These are phyloP conservation scores for Acephala macrosclerotiorum DNA, from an alignment of 2,329 filamentous ascomycete genomes.

Conservation along the genomic window DNA sequence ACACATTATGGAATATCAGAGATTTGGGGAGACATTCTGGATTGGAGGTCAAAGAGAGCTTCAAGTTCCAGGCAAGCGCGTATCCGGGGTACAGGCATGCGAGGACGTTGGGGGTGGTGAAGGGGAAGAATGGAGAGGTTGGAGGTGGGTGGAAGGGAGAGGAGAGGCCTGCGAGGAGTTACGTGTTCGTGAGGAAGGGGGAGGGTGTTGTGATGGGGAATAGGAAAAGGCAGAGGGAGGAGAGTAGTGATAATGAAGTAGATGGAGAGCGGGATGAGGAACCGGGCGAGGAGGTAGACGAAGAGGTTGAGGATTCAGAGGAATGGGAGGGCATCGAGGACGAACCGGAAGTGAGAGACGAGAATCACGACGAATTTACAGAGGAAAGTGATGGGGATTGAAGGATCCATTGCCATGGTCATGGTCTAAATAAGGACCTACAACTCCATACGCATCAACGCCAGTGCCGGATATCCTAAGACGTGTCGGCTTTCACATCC, in stretches of 20 bases:
- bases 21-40: conserved; percentile 84
- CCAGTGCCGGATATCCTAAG: conserved; percentile 8
- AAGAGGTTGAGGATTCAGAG: conserved; percentile 42
- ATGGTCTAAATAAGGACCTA: conserved; percentile 9
- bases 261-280: conserved; percentile 38
- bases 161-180: conserved; percentile 62
- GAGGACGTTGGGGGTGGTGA: conserved; percentile 72
- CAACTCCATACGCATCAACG: conserved; percentile 18
- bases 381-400: conserved; percentile 16
- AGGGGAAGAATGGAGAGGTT: conserved; percentile 53
- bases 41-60: conserved; percentile 73
- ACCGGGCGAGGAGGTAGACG: conserved; percentile 44
- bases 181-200: conserved; percentile 67
- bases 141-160: conserved; percentile 58
- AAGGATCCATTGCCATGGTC: conserved; percentile 12
- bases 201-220: conserved; percentile 48
- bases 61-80: conserved; percentile 68
- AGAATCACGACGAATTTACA: conserved; percentile 12
- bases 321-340: conserved; percentile 37
- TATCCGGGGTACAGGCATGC: conserved; percentile 81
- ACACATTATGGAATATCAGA: conserved; percentile 93
- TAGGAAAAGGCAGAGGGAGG: conserved; percentile 43
- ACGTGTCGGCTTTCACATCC: not conserved
- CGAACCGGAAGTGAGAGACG: conserved; percentile 43
- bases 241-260: conserved; percentile 36